Conservation (phyloP, 345 rosid genomes). For the Eucalyptus paniculata region DNA sequence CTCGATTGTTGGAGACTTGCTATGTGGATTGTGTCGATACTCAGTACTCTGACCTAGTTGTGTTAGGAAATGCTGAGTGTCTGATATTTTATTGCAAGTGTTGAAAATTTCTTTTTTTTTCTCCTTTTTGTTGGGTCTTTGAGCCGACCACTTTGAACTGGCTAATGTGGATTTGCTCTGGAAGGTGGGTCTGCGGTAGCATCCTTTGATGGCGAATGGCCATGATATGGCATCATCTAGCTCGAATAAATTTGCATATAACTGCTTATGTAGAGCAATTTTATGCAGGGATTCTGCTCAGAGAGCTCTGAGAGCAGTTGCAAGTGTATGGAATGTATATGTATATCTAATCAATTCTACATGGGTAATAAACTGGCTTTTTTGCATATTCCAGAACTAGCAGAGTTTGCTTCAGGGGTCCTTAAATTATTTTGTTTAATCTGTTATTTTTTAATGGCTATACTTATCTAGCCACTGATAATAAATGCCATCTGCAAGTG, state of each 20-base stretch:
- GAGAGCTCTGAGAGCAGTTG: background rate
- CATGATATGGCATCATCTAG: background rate
- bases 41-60: background rate
- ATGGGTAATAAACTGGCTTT: background rate
- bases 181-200: background rate
- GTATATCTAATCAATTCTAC: background rate
- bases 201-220: background rate
- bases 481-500: background rate
- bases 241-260: background rate
- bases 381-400: background rate
- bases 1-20: background rate
- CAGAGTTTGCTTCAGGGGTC: background rate
- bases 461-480: background rate
- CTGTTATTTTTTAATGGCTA: background rate
- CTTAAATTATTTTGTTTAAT: background rate
- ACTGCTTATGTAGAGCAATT: background rate
- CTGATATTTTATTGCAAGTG: background rate
- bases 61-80: background rate
- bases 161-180: background rate
- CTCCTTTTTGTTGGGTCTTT: background rate
- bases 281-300: background rate
- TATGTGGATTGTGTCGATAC: background rate
- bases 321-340: background rate
- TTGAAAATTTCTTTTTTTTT: background rate
- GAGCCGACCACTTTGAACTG: background rate